phyloP scores from a whole-genome alignment of 2,329 filamentous ascomycete genomes.

The Plectosphaerella sp. region DNA sequence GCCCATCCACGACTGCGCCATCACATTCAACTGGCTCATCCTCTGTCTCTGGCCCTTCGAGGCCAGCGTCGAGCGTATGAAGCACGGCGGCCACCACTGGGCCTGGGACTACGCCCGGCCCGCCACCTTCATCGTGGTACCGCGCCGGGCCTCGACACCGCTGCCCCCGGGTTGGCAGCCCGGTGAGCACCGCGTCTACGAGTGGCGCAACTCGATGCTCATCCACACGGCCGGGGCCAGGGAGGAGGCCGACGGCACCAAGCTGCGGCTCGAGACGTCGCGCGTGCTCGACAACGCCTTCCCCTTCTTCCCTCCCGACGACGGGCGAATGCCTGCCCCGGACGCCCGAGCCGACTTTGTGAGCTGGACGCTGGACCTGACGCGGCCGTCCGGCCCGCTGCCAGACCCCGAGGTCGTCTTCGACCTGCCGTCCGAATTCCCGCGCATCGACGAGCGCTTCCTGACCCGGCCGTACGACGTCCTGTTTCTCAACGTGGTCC shows the following conservation, averaged over 20 bases:
- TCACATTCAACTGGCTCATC: constrained; percentile 33
- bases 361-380: constrained; percentile 34
- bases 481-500: constrained; percentile 33
- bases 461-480: constrained; percentile 29
- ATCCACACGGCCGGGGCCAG: constrained; percentile 1
- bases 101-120: constrained; percentile 21
- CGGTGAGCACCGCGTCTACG: constrained; percentile 13
- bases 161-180: constrained; percentile 15
- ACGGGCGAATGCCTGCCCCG: constrained; percentile 13
- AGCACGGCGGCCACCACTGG: constrained; percentile 33
- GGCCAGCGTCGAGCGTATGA: constrained; percentile 13
- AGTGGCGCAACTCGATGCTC: neutral
- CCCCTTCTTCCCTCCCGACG: constrained; percentile 5
- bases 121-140: neutral
- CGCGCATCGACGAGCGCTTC: constrained; percentile 37
- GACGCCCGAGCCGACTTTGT: constrained; percentile 34
- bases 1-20: constrained; percentile 36
- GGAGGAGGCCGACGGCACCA: neutral
- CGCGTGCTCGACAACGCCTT: constrained; percentile 1
- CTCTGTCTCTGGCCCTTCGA: neutral
- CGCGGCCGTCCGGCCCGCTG: constrained; percentile 16
- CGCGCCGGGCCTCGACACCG: neutral
- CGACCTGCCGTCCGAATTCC: constrained; percentile 35
- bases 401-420: constrained; percentile 23
- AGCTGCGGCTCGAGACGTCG: neutral